Conservation (phyloP, 192 early-diverging fungal genomes). For the Entomortierella chlamydospora region DNA sequence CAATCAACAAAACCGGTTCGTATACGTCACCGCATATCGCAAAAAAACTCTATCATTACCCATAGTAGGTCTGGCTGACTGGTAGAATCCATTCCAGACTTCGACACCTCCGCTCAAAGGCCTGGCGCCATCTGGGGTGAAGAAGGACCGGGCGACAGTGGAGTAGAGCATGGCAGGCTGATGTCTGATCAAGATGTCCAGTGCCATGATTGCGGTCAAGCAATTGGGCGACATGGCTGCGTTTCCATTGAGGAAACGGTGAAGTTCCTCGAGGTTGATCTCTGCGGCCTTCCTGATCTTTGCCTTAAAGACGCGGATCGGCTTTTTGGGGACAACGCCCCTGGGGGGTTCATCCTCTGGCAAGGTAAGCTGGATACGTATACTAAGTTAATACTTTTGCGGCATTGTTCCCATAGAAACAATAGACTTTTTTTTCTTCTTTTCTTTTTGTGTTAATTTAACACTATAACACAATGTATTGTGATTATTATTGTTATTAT, state of each 20-base stretch:
- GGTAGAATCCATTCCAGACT: constrained; percentile 95
- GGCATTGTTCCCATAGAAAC: too few species aligned
- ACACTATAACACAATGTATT: too few species aligned
- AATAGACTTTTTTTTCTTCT: too few species aligned
- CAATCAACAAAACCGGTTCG: background rate
- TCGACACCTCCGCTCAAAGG: constrained; percentile 79
- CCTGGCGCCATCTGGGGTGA: constrained; percentile 73
- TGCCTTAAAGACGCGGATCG: constrained; percentile 72
- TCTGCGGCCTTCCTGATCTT: constrained; percentile 73
- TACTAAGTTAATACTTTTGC: too few species aligned
- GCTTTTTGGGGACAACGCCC: constrained; percentile 16
- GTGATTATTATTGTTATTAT: too few species aligned
- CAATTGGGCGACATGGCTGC: constrained; percentile 49
- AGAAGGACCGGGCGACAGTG: constrained; percentile 91
- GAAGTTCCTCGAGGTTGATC: constrained; percentile 74
- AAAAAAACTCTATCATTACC: constrained; percentile 63
- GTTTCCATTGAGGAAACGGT: constrained; percentile 63
- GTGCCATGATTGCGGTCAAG: constrained; percentile 68
- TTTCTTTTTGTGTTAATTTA: too few species aligned
- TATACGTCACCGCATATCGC: too few species aligned
- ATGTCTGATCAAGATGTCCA: constrained; percentile 89
- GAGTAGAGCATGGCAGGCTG: constrained; percentile 81
- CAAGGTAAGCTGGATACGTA: constrained; percentile 56
- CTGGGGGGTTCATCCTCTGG: constrained; percentile 53
- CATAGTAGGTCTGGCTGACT: constrained; percentile 83